Conservation (phyloP, 2,329 filamentous ascomycete genomes). For the Microdochium paspali region DNA sequence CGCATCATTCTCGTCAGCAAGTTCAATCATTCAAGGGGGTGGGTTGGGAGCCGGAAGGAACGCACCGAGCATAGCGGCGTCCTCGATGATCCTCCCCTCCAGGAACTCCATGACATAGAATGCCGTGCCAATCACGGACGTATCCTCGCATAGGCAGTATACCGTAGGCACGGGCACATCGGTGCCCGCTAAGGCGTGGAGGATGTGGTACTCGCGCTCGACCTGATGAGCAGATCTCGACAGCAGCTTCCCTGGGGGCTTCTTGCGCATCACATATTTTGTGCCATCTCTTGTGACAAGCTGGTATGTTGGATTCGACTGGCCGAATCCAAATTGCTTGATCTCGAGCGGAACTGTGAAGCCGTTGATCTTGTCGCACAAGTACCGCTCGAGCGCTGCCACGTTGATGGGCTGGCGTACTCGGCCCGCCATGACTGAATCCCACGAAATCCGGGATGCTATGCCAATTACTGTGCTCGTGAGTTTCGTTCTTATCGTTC, state of each 20-base stretch:
- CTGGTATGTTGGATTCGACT: conserved; percentile 91
- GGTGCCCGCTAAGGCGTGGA: conserved; percentile 67
- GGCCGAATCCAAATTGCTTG: conserved; percentile 57
- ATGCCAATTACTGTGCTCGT: too few relatives aligned
- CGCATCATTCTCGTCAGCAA: background rate
- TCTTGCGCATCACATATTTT: conserved; percentile 85
- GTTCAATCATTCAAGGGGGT: background rate
- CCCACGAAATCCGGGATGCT: too few relatives aligned
- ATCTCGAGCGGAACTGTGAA: background rate
- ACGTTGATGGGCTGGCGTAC: conserved; percentile 89
- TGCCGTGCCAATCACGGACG: conserved; percentile 66
- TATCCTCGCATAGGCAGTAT: conserved; percentile 79
- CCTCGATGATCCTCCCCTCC: conserved; percentile 85
- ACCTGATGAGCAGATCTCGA: conserved; percentile 90
- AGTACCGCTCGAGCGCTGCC: conserved; percentile 60
- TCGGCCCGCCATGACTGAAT: conserved; percentile 69
- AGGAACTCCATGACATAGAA: conserved; percentile 97
- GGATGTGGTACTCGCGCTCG: conserved; percentile 83
- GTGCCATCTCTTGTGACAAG: conserved; percentile 57
- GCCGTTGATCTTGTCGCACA: background rate
- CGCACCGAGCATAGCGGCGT: conserved; percentile 69
- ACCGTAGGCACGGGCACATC: conserved; percentile 77
- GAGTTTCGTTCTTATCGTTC: too few relatives aligned
- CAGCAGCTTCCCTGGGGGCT: conserved; percentile 79
- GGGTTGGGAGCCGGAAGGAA: background rate